Evolutionary conservation across 179 eudicot genomes (phyloP), one percentile per base, ranked within the genome.

Genomic region (Silene coronaria): DNA sequence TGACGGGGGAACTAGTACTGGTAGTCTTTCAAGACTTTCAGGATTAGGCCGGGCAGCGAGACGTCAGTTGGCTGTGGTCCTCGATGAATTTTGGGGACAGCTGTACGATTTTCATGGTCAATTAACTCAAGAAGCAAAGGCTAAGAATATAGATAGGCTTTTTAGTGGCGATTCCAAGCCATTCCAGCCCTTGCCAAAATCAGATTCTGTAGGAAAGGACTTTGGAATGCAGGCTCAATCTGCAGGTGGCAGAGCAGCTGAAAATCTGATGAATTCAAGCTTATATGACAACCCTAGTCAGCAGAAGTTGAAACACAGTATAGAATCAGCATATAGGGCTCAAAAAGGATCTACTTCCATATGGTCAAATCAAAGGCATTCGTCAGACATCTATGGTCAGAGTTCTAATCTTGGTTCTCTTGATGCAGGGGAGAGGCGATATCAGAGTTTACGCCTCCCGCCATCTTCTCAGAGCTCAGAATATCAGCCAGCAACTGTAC

Each of bases 1-100:
- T 76, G 99, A 95, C 17, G 76, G 85, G 62, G 95, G 93, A 75
- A 78, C 89, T 73, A 88, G 97, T 67, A 70, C 87, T 19, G 97
- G 96, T 28, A 95, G 99, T 79, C 90, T 92, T 51, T 92, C 99
- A 55, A 87, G 91, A 83, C 74, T 93, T 60, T 89, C 95, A 51
- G 99, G 99, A 46, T 79, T 92, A 81, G 97, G 99, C 62, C 97
- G 88, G 63, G 88, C 86, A 22, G 87, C 88, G 58, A 86, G 99
- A 75, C 89, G 96, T 34, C 97, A 95, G 76, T 76, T 95, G 73
- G 86, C 97, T 76, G 83, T 84, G 14, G 82, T 83, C 72, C 95
- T 95, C 48, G 97, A 95, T 82, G 99, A 95, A 65, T 95, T 95
- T 80, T 95, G 97, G 99, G 97, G 97, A 42, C 96, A 92, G 71